Conservation (phyloP, 495 filamentous ascomycete species). For the Hypomontagnella monticulosa region DNA sequence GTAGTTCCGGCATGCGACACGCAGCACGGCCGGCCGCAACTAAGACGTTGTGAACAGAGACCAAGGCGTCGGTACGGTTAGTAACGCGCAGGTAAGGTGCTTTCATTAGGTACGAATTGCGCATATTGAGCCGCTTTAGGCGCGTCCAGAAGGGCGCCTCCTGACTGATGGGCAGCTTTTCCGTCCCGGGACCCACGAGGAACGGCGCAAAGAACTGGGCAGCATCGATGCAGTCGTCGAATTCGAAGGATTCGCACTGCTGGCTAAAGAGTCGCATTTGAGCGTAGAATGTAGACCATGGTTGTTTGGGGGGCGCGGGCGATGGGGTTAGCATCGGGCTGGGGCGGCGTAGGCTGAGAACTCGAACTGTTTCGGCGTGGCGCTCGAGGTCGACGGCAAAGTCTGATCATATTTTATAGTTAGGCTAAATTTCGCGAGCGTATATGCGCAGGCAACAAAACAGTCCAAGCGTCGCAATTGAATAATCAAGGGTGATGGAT, state of each 20-base stretch:
- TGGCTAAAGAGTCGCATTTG: conserved; percentile 30
- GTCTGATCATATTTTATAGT: conserved; percentile 11
- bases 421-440: background rate
- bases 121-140: conserved; percentile 31
- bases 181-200: background rate
- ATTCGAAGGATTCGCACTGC: conserved; percentile 38
- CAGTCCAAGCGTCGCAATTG: background rate
- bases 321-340: conserved; percentile 27
- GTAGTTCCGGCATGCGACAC: conserved; percentile 26
- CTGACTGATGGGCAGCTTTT: conserved; percentile 10
- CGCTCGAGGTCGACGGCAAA: conserved; percentile 32
- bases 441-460: background rate
- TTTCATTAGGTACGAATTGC: conserved; percentile 42
- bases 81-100: conserved; percentile 32
- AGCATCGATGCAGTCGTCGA: conserved; percentile 40
- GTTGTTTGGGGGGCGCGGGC: conserved; percentile 13
- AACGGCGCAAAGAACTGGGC: conserved; percentile 35
- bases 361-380: conserved; percentile 20
- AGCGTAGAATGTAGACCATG: conserved; percentile 27
- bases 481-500: background rate
- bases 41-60: conserved; percentile 19
- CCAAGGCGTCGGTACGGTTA: conserved; percentile 26
- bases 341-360: conserved; percentile 26
- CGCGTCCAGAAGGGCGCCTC: conserved; percentile 27
- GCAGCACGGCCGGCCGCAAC: conserved; percentile 26